Evolutionary conservation across 768 basidiomycete species (phyloP), one percentile per base, ranked within the genome.

Genomic region (Collybiopsis confluens): DNA sequence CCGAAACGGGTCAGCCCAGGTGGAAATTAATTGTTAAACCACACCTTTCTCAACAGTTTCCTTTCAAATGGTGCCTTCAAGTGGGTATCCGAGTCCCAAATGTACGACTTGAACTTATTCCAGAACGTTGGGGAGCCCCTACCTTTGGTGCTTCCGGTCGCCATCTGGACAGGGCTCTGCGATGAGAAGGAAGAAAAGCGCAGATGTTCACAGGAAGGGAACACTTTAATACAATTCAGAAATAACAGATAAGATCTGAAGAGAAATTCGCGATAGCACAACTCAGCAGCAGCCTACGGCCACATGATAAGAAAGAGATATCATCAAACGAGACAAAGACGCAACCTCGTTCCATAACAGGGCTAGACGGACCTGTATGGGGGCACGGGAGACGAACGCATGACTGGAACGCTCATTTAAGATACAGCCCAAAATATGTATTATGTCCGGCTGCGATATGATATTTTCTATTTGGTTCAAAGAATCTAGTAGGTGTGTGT

Each of bases 61-160:
- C 56, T 57, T 30, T 64, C 63, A 37, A 63, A 62, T 0, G 55
- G 33, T 20, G 62, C 46, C 57, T 62, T 63, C 30, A 63, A 42
- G 37, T 63, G 60, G 10, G 40, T 38, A 49, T 65, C 61, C 4
- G 64, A 61, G 53, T 65, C 64, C 64, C 62, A 65, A 37, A 65
- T 62, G 46, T 43, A 65, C 5, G 59, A 62, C 30, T 44, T 52
- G 46, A 62, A 57, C 54, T 63, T 52, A 20, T 45, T 33, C 56
- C 53, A 54, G 11, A 51, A 8, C 30, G 43, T 40, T 13, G 51
- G 15, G 16, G 7, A 1, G 33, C 18, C 23, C 6, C 23, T 27
- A 3, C 36, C 35, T 54, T 40, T 11, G 1, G 24, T 35, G 4
- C 26, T 45, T 40, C 36, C 45, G n/a, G 44, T 15, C 3, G 36